phyloP scores from a whole-genome alignment of 306 rosid genomes.

The Arachis hypogaea region DNA sequence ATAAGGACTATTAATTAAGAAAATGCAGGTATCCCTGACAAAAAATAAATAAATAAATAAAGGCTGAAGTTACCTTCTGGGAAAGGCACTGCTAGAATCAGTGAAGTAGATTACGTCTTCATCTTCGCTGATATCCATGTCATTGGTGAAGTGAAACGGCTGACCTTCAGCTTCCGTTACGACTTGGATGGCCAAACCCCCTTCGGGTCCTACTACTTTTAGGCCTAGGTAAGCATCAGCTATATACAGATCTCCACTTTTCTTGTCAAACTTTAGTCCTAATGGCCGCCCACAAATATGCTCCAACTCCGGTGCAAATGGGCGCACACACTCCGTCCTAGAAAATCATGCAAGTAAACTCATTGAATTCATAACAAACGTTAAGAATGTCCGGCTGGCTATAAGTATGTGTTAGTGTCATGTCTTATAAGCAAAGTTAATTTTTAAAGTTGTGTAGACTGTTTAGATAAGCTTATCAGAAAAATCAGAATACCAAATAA shows the following conservation, averaged over 20 bases:
- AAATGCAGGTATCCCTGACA: constrained; percentile 7
- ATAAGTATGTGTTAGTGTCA: constrained; percentile 24
- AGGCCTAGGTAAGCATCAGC: constrained; percentile 96
- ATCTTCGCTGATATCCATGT: constrained; percentile 76
- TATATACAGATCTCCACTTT: constrained; percentile 77
- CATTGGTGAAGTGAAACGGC: constrained; percentile 79
- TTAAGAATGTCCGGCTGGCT: background rate
- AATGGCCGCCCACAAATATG: constrained; percentile 92
- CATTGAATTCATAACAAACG: constrained; percentile 7
- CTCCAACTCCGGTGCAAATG: constrained; percentile 86
- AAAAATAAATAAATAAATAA: background rate
- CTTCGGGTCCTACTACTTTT: constrained; percentile 76
- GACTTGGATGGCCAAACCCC: constrained; percentile 79
- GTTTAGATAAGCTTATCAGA: background rate
- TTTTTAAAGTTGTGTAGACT: no score
- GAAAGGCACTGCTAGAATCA: constrained; percentile 68
- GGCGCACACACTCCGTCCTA: constrained; percentile 70
- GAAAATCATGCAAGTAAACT: constrained; percentile 32
- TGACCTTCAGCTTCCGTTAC: constrained; percentile 74
- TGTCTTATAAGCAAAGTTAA: constrained; percentile 9
- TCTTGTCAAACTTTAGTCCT: constrained; percentile 75
- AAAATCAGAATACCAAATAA: no score
- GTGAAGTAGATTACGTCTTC: constrained; percentile 75
- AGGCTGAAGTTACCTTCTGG: constrained; percentile 69
- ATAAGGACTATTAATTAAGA: constrained; percentile 24